phyloP scores from a whole-genome alignment of 1,284 basidiomycete species.

The Fomitopsis pinicola region DNA sequence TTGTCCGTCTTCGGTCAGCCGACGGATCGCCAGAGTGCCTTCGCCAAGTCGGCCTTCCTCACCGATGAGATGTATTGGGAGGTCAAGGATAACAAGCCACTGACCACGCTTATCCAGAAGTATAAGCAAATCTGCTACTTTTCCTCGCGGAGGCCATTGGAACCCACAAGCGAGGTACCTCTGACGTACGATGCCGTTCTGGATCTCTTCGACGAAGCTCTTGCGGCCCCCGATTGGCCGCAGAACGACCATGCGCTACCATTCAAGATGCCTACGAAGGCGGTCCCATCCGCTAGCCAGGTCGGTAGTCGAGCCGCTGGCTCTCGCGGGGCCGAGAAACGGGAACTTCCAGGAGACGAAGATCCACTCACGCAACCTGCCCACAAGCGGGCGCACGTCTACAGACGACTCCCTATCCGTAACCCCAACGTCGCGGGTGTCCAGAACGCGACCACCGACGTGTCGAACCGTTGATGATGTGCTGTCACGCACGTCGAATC shows the following conservation, averaged over 20 bases:
- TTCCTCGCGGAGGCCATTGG: not conserved
- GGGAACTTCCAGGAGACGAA: too few species aligned
- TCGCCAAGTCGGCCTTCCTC: not conserved
- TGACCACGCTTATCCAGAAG: not conserved
- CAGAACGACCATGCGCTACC: not conserved
- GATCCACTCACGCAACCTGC: too few species aligned
- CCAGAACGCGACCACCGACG: too few species aligned
- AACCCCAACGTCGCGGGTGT: too few species aligned
- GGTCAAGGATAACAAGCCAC: not conserved
- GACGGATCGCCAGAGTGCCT: not conserved
- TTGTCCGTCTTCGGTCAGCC: not conserved
- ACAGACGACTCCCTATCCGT: too few species aligned
- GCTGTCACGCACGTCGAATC: too few species aligned
- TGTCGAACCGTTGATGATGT: too few species aligned
- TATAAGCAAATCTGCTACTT: not conserved
- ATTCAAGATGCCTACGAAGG: not conserved
- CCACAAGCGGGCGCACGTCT: too few species aligned
- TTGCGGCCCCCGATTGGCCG: not conserved
- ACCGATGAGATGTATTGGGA: not conserved
- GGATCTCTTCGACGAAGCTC: not conserved
- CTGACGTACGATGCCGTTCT: not conserved
- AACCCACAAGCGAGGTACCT: too few species aligned
- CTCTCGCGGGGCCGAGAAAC: too few species aligned
- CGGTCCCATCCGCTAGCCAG: too few species aligned
- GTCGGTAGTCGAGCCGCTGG: too few species aligned